These are phyloP conservation scores for Castanea crenata DNA, from an alignment of 306 rosid genomes.

Conservation along the genomic window DNA sequence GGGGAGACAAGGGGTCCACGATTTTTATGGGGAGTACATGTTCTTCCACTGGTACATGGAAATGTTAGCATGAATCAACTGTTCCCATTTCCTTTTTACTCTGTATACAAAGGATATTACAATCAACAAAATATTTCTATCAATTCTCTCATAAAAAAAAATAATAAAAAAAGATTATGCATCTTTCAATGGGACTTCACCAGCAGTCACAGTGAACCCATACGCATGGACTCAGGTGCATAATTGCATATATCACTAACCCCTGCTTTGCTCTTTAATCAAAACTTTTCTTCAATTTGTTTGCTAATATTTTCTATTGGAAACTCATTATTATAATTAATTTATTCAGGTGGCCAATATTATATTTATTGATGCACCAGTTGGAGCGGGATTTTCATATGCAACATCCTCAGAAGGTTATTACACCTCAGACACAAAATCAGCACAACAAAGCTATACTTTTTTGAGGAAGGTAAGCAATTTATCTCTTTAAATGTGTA, in stretches of 20 bases:
- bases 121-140: too few relatives aligned
- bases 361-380: slow-evolving; percentile 32
- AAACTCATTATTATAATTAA: background rate
- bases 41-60: too few relatives aligned
- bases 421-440: slow-evolving; percentile 8
- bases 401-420: background rate
- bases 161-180: background rate
- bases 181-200: background rate
- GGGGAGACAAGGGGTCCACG: too few relatives aligned
- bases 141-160: too few relatives aligned
- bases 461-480: slow-evolving; percentile 21
- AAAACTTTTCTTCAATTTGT: background rate
- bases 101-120: too few relatives aligned
- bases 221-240: slow-evolving; percentile 23
- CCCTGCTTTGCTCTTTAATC: background rate
- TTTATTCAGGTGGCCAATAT: slow-evolving; percentile 17
- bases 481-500: background rate
- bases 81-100: too few relatives aligned
- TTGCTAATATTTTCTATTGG: background rate
- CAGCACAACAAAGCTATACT: slow-evolving; percentile 4
- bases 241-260: too few relatives aligned
- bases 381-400: slow-evolving; percentile 31
- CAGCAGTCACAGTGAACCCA: background rate
- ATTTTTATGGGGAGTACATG: too few relatives aligned
- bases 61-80: too few relatives aligned